phyloP scores from a whole-genome alignment of 116 monocot genomes.

The Iris pallida region DNA sequence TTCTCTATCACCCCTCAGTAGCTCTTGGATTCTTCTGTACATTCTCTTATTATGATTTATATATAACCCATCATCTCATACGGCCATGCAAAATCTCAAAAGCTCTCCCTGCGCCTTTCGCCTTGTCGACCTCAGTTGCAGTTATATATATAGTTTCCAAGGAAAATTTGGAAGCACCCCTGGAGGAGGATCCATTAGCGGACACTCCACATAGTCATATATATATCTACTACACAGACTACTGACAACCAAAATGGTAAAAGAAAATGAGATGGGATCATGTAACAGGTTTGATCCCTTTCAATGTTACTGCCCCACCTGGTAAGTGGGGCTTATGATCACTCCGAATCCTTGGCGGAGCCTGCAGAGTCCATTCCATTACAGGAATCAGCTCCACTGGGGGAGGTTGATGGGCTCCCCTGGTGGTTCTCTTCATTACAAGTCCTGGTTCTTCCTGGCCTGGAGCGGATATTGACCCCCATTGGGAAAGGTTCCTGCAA shows the following conservation, averaged over 20 bases:
- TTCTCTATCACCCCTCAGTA: background rate
- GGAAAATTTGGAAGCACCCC: constrained; percentile 10
- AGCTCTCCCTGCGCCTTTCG: constrained; percentile 14
- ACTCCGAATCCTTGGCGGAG: constrained; percentile 31
- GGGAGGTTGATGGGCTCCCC: constrained; percentile 14
- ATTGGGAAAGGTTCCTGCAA: constrained; percentile 81
- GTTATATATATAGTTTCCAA: background rate
- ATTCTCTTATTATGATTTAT: background rate
- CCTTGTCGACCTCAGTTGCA: constrained; percentile 7
- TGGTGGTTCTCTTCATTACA: constrained; percentile 41
- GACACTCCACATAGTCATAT: too few relatives aligned
- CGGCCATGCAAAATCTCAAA: constrained; percentile 28
- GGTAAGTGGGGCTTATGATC: constrained; percentile 1
- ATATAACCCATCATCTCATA: background rate
- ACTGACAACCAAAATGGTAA: too few relatives aligned
- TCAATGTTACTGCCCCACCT: background rate
- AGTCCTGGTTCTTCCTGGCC: constrained; percentile 43
- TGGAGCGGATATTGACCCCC: constrained; percentile 65
- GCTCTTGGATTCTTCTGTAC: constrained; percentile 4
- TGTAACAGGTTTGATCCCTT: background rate
- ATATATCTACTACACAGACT: too few relatives aligned
- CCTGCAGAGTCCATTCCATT: constrained; percentile 22
- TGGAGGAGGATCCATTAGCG: too few relatives aligned
- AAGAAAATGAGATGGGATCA: background rate
- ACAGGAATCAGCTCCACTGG: constrained; percentile 21